Percentiles rank a stretch among this genome's conserved stretches.
Evolutionary conservation across 2,329 filamentous ascomycete genomes (phyloP).

Genomic region (Ceratocystis smalleyi): DNA sequence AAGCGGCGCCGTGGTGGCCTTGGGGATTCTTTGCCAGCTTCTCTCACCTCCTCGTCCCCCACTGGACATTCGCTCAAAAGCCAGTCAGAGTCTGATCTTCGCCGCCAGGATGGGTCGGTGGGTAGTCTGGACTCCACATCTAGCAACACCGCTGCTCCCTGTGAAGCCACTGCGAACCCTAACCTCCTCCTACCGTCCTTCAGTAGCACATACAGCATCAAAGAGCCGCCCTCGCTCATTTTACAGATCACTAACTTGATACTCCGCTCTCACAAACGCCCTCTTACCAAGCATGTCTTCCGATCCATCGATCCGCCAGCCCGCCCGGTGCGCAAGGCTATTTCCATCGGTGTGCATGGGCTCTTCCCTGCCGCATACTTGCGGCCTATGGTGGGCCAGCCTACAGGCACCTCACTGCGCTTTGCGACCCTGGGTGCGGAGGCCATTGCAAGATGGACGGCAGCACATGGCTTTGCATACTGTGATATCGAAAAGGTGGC

Average conservation of each 20-base stretch:
- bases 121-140: slow-evolving; percentile 4
- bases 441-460: slow-evolving; percentile 70
- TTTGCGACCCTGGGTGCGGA: slow-evolving; percentile 80
- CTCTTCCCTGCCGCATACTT: slow-evolving; percentile 79
- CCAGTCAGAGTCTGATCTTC: slow-evolving; percentile 2
- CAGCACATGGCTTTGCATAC: slow-evolving; percentile 54
- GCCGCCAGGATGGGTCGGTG: not conserved
- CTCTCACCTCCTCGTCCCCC: slow-evolving; percentile 22
- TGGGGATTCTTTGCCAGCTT: slow-evolving; percentile 21
- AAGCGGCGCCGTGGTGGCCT: slow-evolving; percentile 4
- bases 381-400: slow-evolving; percentile 82
- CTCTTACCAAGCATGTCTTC: slow-evolving; percentile 54
- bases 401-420: slow-evolving; percentile 84
- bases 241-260: slow-evolving; percentile 47
- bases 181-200: slow-evolving; percentile 60
- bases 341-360: slow-evolving; percentile 89
- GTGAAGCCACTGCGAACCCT: slow-evolving; percentile 23
- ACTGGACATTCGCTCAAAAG: slow-evolving; percentile 16
- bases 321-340: slow-evolving; percentile 58
- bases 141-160: not conserved
- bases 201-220: slow-evolving; percentile 48
- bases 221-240: slow-evolving; percentile 54
- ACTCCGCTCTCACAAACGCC: slow-evolving; percentile 32
- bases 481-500: slow-evolving; percentile 85
- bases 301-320: slow-evolving; percentile 47